These are phyloP conservation scores for Lactarius psammicola DNA, from an alignment of 768 basidiomycete species.

Conservation along the genomic window DNA sequence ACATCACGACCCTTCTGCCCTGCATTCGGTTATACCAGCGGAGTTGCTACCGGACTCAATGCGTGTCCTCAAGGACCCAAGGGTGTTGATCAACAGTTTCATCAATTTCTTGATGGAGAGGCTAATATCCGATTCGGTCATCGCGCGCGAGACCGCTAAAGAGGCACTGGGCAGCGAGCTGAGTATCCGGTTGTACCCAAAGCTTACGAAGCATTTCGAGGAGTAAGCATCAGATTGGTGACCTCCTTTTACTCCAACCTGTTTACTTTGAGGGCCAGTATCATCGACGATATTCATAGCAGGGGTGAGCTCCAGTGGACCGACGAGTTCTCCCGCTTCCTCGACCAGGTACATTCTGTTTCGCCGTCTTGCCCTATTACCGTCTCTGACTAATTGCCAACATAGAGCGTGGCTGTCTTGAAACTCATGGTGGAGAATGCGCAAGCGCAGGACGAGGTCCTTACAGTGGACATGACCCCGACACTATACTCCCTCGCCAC, in stretches of 20 bases:
- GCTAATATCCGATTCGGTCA: constrained; percentile 58
- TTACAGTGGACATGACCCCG: constrained; percentile 39
- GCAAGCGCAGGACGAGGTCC: constrained; percentile 58
- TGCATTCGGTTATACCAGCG: constrained; percentile 54
- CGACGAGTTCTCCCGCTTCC: constrained; percentile 50
- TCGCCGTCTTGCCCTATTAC: constrained; percentile 1
- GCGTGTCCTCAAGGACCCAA: constrained; percentile 59
- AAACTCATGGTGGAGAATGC: constrained; percentile 77
- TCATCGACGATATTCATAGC: constrained; percentile 52
- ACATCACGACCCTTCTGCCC: constrained; percentile 46
- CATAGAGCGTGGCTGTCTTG: constrained; percentile 65
- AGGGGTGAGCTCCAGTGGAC: constrained; percentile 44
- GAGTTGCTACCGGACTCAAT: constrained; percentile 68
- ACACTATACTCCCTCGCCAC: constrained; percentile 50
- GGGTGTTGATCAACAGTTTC: constrained; percentile 60
- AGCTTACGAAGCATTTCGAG: constrained; percentile 68
- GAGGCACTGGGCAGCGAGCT: constrained; percentile 82
- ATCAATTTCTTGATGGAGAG: constrained; percentile 66
- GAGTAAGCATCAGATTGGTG: constrained; percentile 48
- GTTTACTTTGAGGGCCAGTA: constrained; percentile 37
- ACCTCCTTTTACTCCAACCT: not conserved
- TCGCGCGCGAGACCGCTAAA: constrained; percentile 73
- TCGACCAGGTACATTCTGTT: constrained; percentile 62
- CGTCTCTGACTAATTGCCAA: not conserved
- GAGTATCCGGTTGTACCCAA: constrained; percentile 63